Evolutionary conservation across 2,329 filamentous ascomycete genomes (phyloP).

Genomic region (Talaromyces sp.): DNA sequence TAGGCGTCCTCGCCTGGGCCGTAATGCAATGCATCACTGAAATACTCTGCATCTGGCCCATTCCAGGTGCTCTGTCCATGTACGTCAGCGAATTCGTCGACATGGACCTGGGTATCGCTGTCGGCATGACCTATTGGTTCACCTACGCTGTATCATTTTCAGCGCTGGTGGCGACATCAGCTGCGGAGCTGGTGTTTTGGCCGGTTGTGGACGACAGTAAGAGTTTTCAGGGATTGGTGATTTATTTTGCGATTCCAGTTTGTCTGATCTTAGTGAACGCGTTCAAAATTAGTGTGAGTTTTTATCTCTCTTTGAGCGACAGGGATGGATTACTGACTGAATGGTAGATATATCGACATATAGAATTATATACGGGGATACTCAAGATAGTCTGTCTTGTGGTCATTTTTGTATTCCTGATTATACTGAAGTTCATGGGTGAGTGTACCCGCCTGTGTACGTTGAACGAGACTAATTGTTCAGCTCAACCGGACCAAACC

Average conservation of each 20-base stretch:
- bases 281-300: conserved; percentile 10
- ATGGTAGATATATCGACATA: conserved; percentile 10
- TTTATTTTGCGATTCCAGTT: conserved; percentile 24
- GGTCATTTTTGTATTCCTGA: conserved; percentile 13
- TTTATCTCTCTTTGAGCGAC: neutral
- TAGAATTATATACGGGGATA: conserved; percentile 9
- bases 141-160: conserved; percentile 31
- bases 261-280: conserved; percentile 20
- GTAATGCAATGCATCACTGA: conserved; percentile 42
- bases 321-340: neutral
- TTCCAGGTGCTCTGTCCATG: conserved; percentile 36
- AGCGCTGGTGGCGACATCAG: conserved; percentile 28
- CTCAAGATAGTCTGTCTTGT: conserved; percentile 13
- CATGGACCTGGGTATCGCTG: conserved; percentile 34
- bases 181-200: conserved; percentile 30
- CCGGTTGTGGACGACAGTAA: conserved; percentile 17
- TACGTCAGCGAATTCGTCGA: conserved; percentile 39
- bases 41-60: conserved; percentile 37
- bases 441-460: neutral
- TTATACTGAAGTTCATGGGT: conserved; percentile 15
- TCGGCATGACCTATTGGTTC: conserved; percentile 38
- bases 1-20: conserved; percentile 32
- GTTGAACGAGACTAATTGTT: neutral
- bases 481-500: neutral
- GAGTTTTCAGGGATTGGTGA: conserved; percentile 23